These are phyloP conservation scores for Fusarium annulatum DNA, from an alignment of 2,329 filamentous ascomycete species.

Conservation along the genomic window DNA sequence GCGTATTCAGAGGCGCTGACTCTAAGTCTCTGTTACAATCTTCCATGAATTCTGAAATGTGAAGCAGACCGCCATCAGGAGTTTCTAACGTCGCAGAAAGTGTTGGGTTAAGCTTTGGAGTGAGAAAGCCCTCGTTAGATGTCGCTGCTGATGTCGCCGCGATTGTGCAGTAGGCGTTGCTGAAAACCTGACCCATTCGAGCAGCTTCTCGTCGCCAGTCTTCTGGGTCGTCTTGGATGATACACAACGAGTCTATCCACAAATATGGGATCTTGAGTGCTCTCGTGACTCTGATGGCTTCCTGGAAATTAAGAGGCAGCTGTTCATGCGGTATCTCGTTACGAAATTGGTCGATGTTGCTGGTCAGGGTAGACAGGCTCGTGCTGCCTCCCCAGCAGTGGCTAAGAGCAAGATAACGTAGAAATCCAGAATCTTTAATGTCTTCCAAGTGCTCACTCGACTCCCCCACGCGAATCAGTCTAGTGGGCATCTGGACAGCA, in stretches of 20 bases:
- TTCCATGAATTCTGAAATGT: background rate
- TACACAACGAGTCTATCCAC: constrained; percentile 13
- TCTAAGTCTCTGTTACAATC: background rate
- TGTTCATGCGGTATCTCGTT: background rate
- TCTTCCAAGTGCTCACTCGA: background rate
- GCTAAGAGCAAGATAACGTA: background rate
- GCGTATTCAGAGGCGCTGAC: constrained; percentile 39
- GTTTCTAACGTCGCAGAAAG: background rate
- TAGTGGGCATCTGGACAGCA: background rate
- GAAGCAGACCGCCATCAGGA: background rate
- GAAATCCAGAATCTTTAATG: background rate
- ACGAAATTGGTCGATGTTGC: background rate
- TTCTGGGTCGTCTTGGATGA: background rate
- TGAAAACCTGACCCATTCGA: constrained; percentile 3
- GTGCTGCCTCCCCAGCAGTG: constrained; percentile 15
- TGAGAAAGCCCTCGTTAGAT: background rate
- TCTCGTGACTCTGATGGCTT: constrained; percentile 7
- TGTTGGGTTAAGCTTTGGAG: background rate
- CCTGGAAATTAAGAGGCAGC: constrained; percentile 4
- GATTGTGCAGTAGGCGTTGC: constrained; percentile 4
- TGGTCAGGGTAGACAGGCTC: background rate
- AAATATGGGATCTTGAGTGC: background rate
- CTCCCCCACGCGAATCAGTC: background rate
- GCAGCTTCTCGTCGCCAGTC: constrained; percentile 9
- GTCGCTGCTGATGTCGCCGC: constrained; percentile 1